A percentile compares a stretch with the other conserved stretches of the same genome.
These are phyloP conservation scores for Camellia oleifera DNA, from an alignment of 179 eudicot species.

Conservation along the genomic window DNA sequence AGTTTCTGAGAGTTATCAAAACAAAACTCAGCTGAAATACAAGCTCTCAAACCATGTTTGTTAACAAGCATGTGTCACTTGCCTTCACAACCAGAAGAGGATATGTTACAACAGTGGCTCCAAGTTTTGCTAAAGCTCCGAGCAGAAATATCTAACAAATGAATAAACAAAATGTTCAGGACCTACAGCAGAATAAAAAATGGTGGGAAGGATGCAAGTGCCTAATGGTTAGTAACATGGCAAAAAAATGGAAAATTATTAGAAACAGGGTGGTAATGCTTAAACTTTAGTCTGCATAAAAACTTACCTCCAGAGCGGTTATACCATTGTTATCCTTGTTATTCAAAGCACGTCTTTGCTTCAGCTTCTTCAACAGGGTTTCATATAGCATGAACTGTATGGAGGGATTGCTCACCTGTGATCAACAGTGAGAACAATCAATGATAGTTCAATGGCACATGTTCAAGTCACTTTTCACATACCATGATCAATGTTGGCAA, in stretches of 20 bases:
- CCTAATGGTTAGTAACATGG: background rate
- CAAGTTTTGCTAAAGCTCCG: conserved; percentile 96
- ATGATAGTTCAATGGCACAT: conserved; percentile 18
- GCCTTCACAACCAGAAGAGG: conserved; percentile 96
- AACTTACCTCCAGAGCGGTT: conserved; percentile 84
- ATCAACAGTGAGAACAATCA: conserved; percentile 28
- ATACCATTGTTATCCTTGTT: conserved; percentile 50
- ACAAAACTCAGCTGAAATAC: background rate
- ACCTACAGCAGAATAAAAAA: background rate
- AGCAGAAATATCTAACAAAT: conserved; percentile 73
- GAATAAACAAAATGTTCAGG: conserved; percentile 12
- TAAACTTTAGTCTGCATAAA: background rate
- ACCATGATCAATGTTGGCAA: conserved; percentile 95
- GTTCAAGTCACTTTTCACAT: conserved; percentile 26
- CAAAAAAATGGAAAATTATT: background rate
- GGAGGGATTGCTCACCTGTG: conserved; percentile 94
- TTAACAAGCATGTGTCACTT: conserved; percentile 10
- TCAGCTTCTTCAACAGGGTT: conserved; percentile 82
- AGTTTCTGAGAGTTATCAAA: background rate
- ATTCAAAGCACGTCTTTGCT: conserved; percentile 56
- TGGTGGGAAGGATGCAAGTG: background rate
- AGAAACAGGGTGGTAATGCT: background rate
- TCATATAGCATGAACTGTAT: conserved; percentile 98
- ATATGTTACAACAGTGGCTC: conserved; percentile 96
- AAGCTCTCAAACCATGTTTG: background rate